Evolutionary conservation across 2,329 filamentous ascomycete genomes (phyloP).

Genomic region (Calonectria honghensis): DNA sequence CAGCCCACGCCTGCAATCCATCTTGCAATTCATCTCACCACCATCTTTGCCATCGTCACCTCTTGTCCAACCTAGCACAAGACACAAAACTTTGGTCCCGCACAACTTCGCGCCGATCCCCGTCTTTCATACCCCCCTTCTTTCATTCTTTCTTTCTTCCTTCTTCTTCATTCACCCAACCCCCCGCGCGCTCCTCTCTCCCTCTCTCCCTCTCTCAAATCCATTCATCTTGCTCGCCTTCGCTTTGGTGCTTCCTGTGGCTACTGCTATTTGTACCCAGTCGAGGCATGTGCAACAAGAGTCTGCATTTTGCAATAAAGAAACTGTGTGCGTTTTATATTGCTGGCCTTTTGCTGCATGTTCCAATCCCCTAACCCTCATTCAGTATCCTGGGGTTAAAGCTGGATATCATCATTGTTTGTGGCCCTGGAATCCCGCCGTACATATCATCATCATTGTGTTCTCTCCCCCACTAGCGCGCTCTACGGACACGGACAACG

Average conservation of each 20-base stretch:
- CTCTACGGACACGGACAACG: conserved; percentile 11
- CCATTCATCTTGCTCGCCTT: conserved; percentile 14
- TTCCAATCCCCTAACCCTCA: conserved; percentile 41
- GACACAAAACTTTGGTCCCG: conserved; percentile 35
- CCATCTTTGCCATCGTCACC: conserved; percentile 28
- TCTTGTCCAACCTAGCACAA: conserved; percentile 41
- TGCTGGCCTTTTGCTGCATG: conserved; percentile 42
- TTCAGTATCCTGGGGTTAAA: conserved; percentile 46
- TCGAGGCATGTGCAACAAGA: conserved; percentile 52
- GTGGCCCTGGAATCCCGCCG: conserved; percentile 22
- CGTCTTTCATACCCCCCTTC: conserved; percentile 28
- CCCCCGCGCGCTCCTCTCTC: conserved; percentile 8
- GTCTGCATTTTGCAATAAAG: conserved; percentile 43
- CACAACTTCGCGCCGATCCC: conserved; percentile 34
- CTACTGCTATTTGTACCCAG: conserved; percentile 37
- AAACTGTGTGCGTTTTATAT: conserved; percentile 48
- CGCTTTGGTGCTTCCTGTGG: conserved; percentile 44
- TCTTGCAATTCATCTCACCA: conserved; percentile 36
- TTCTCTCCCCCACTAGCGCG: conserved; percentile 6
- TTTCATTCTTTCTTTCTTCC: neutral
- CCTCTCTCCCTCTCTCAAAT: conserved; percentile 36
- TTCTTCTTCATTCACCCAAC: conserved; percentile 44
- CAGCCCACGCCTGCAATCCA: conserved; percentile 20
- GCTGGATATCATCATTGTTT: conserved; percentile 40
- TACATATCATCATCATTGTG: conserved; percentile 32